Base-by-base conservation (phyloP, 1,284 basidiomycete species). In the Trichosporon sp. region DNA sequence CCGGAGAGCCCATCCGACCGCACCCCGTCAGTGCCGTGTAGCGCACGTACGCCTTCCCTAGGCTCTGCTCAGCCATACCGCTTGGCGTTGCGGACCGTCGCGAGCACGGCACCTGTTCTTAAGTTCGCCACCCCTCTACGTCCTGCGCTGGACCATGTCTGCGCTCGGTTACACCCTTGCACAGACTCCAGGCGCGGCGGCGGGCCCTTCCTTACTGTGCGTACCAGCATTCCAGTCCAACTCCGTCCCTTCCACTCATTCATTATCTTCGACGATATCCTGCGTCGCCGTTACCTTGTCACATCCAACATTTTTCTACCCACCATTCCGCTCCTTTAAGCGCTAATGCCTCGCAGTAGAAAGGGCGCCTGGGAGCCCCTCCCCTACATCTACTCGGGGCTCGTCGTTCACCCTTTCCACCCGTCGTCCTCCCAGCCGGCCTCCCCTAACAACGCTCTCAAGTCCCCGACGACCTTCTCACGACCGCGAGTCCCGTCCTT, bases 381-480 rank as follows among this genome's bases (percentile, higher is more conserved):
- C 4, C 81, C 81, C 1, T 77, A 76, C 70, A 82, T 82, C 53
- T 74, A 78, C 68, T 78, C 78, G 21, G 81, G 81, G 34, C 77
- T 80, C 65, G 75, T 75, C 31, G 68, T 81, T n/a, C 74, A 81
- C 58, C 79, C 80, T 0, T 81, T 76, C 67, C 75, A 75, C 27
- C 80, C 80, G 2, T 71, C 74, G n/a, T 60, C 73, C 18, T 73
- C 76, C 11, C 74, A 75, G 5, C 71, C 74, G 1, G 67, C 72
- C 4, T 66, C 76, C 35, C 67, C 62, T 15, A 56, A 66, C 29
- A 70, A 64, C 35, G 56, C 56, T 29, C 56, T 6, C 66, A 3
- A 72, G 65, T 11, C 44, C 47, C 62, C 67, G 69, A 31, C 72
- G 73, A 29, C 63, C 21, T 74, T 74, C 70, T 78, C 78, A 0